Percentiles rank a stretch among this genome's conserved stretches.
These are phyloP conservation scores for Brettanomyces custersianus DNA, from an alignment of 805 yeast genomes.

Conservation along the genomic window DNA sequence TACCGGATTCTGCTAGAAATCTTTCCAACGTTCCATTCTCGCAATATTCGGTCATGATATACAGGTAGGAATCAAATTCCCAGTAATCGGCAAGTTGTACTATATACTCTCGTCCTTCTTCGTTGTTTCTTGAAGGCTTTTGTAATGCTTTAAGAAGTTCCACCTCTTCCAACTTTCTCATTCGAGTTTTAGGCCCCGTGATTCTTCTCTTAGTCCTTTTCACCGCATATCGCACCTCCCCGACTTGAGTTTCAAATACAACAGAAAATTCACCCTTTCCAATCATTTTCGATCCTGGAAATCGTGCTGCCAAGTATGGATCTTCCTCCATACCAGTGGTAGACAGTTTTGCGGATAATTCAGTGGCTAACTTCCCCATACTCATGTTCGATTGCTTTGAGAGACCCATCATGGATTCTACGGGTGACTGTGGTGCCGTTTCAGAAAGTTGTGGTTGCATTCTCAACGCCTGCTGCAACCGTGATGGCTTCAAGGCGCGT, in stretches of 20 bases:
- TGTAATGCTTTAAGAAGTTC: constrained; percentile 46
- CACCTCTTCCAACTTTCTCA: constrained; percentile 65
- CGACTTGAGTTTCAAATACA: constrained; percentile 74
- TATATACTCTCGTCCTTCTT: constrained; percentile 49
- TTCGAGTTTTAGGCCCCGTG: constrained; percentile 47
- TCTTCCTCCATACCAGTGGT: constrained; percentile 26
- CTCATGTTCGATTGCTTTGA: not conserved
- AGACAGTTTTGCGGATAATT: constrained; percentile 4
- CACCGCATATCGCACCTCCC: constrained; percentile 69
- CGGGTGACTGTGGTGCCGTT: constrained; percentile 12
- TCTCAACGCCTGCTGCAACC: not conserved
- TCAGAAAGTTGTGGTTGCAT: not conserved
- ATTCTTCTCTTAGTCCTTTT: constrained; percentile 71
- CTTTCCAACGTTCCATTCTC: constrained; percentile 83
- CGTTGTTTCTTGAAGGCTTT: constrained; percentile 17
- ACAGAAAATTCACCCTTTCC: constrained; percentile 87
- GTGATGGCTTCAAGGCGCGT: not conserved
- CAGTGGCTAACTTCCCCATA: not conserved
- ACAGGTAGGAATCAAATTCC: constrained; percentile 68
- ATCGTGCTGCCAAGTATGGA: constrained; percentile 38
- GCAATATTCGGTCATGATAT: constrained; percentile 91
- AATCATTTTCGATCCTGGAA: constrained; percentile 59
- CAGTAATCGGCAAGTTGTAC: constrained; percentile 77
- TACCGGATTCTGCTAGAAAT: constrained; percentile 70
- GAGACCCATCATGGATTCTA: constrained; percentile 5